A percentile compares a stretch with the other conserved stretches of the same genome.
Evolutionary conservation across 495 filamentous ascomycete species (phyloP).

Genomic region (Bacidia gigantensis): DNA sequence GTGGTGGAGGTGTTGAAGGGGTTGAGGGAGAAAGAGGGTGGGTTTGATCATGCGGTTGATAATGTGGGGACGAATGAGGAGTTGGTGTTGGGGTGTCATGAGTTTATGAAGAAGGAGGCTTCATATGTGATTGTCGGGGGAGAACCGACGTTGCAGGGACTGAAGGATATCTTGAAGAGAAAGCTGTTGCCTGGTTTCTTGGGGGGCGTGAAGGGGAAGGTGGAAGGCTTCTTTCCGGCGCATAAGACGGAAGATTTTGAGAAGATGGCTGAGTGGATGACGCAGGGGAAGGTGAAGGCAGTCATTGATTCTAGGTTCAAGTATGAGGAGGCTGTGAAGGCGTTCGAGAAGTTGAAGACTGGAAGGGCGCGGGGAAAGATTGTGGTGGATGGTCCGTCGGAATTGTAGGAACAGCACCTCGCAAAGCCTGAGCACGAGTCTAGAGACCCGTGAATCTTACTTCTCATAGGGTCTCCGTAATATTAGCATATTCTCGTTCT

Average conservation of each 20-base stretch:
- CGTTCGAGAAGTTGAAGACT: conserved; percentile 47
- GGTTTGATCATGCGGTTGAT: conserved; percentile 47
- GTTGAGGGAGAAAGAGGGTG: conserved; percentile 28
- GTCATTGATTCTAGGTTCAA: conserved; percentile 46
- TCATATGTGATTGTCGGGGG: conserved; percentile 47
- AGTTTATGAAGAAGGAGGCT: conserved; percentile 39
- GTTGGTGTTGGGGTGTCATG: conserved; percentile 42
- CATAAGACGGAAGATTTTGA: conserved; percentile 32
- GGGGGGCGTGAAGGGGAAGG: conserved; percentile 51
- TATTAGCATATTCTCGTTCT: too few relatives aligned
- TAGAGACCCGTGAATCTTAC: too few relatives aligned
- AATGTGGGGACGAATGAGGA: conserved; percentile 39
- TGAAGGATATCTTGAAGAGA: conserved; percentile 18
- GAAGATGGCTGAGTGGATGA: conserved; percentile 44
- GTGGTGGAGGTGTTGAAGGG: conserved; percentile 34
- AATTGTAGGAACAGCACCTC: too few relatives aligned
- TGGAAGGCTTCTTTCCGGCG: conserved; percentile 29
- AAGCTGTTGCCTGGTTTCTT: conserved; percentile 39
- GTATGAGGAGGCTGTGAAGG: conserved; percentile 47
- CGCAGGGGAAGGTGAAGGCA: conserved; percentile 44
- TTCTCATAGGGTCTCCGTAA: too few relatives aligned
- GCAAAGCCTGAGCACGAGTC: too few relatives aligned
- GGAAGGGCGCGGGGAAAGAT: conserved; percentile 55
- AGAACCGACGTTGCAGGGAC: conserved; percentile 9
- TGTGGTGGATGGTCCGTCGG: conserved; percentile 39